Conservation (phyloP, 2,329 filamentous ascomycete genomes). For the Ceratocystis diversiconidia region DNA sequence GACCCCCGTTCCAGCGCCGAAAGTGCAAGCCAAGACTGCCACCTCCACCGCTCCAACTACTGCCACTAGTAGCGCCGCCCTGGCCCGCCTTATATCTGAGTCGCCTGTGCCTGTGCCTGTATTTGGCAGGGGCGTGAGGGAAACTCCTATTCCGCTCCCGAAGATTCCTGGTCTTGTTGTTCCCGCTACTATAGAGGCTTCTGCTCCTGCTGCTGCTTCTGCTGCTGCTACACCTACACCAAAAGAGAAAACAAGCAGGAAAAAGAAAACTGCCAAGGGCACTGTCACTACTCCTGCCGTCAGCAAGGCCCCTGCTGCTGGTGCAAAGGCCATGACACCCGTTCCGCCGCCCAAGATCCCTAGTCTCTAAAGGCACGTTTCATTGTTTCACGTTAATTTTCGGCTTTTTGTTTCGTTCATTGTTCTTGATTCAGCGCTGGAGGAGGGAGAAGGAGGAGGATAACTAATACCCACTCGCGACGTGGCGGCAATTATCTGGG, state of each 20-base stretch:
- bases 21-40: neutral
- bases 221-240: neutral
- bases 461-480: neutral
- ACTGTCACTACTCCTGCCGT: neutral
- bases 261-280: neutral
- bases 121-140: neutral
- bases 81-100: neutral
- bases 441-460: neutral
- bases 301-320: neutral
- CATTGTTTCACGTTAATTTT: neutral
- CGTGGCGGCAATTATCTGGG: neutral
- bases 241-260: neutral
- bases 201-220: neutral
- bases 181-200: neutral
- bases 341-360: slow-evolving; percentile 4
- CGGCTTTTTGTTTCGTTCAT: neutral
- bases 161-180: neutral
- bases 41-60: neutral
- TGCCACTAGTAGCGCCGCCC: neutral
- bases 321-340: neutral
- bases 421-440: neutral
- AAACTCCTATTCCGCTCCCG: neutral
- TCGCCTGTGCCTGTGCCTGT: slow-evolving; percentile 1
- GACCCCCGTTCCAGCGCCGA: slow-evolving; percentile 3
- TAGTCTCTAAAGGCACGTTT: neutral